A percentile compares a stretch with the other conserved stretches of the same genome.
phyloP scores from a whole-genome alignment of 2,329 filamentous ascomycete species.

The Penicillium glabrum region DNA sequence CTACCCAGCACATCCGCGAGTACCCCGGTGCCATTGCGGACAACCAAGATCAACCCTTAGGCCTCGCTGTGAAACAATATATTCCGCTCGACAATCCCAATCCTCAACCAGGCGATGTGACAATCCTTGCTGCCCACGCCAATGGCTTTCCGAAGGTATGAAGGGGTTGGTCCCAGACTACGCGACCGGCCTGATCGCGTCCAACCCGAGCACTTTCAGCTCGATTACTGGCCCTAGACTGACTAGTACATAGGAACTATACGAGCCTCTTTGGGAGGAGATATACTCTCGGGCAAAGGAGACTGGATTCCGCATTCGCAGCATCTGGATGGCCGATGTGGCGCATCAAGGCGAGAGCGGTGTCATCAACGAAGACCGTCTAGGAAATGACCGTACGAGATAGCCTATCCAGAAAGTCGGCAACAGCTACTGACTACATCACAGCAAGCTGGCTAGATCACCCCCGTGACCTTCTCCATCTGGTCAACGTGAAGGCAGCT shows the following conservation, averaged over 20 bases:
- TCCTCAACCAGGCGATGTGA: constrained; percentile 74
- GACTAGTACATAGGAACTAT: constrained; percentile 66
- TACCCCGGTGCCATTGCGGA: constrained; percentile 71
- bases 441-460: constrained; percentile 83
- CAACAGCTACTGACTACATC: constrained; percentile 16
- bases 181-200: background rate
- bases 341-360: constrained; percentile 80
- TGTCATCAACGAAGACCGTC: constrained; percentile 68
- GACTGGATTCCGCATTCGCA: constrained; percentile 68
- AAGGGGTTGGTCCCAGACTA: background rate
- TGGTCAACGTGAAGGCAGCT: constrained; percentile 79
- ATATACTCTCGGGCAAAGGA: constrained; percentile 60
- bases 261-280: constrained; percentile 90
- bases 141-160: constrained; percentile 87
- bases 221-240: background rate
- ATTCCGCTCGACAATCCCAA: constrained; percentile 68
- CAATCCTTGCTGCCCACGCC: constrained; percentile 81
- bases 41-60: constrained; percentile 71
- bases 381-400: constrained; percentile 80
- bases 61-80: constrained; percentile 84
- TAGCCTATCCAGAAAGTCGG: background rate
- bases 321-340: constrained; percentile 90
- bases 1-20: constrained; percentile 77
- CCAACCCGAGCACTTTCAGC: background rate
- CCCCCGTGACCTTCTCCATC: constrained; percentile 76